Base-by-base conservation (phyloP, 129 eudicot species). In the Helianthus tuberosus region DNA sequence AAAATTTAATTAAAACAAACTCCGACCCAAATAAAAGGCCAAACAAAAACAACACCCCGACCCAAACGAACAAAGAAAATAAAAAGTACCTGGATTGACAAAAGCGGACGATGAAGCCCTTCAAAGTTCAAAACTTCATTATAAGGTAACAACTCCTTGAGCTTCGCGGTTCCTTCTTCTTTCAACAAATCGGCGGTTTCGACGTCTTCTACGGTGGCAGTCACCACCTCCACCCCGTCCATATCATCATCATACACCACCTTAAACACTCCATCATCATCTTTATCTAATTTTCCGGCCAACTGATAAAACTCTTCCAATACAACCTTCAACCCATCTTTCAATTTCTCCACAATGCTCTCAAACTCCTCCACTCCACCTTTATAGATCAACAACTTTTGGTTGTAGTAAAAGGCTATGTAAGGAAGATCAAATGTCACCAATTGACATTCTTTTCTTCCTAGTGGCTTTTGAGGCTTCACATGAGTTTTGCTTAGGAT, bases 351-450 rank as follows among this genome's bases (percentile, higher is more conserved):
- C 66, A 88, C 85, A 12, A 36, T 54, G 12, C 64, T 82, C 59
- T 86, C 91, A 69, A 85, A 90, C 2, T 86, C 79, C 0, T 79
- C 79, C 12, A 73, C 79, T 3, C 48, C 77, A 1, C 92, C 88
- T 66, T 86, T 88, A 68, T 94, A 90, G 43, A 94, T 68, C 72
- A 94, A 4, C 70, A 94, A 41, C 63, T 94, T 94, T 50, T 94
- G 98, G 81, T 94, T 94, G 84, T 94, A 94, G 81, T 76, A 94
- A 23, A 94, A 94, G 76, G 96, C 98, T 20, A 94, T 35, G 74
- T 94, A 94, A 8, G 98, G 98, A 27, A 94, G 93, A 79, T 94
- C 98, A 83, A 94, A 91, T 23, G 97, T 91, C 17, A 85, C 89
- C 80, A 91, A 35, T 35, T 90, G 98, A 41, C 93, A 94, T 79